These are phyloP conservation scores for Ceratocystis colombiana DNA, from an alignment of 2,329 filamentous ascomycete species.

Conservation along the genomic window DNA sequence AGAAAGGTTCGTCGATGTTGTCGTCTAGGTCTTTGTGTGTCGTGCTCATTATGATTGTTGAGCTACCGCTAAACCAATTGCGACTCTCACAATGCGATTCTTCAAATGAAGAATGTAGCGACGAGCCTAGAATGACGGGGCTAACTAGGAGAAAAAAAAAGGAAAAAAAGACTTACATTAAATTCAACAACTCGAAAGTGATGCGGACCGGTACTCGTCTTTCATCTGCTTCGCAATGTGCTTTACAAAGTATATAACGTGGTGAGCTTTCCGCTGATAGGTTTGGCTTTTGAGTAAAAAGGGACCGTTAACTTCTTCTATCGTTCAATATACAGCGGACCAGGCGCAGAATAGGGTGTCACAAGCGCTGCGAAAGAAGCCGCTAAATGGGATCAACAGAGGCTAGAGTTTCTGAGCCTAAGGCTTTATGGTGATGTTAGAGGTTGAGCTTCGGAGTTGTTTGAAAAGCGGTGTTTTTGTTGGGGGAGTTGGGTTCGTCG, in stretches of 20 bases:
- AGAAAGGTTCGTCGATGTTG: not conserved
- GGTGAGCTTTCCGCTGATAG: not conserved
- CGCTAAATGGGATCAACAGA: not conserved
- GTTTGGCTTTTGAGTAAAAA: not conserved
- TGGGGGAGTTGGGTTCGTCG: not conserved
- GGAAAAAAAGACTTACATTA: not conserved
- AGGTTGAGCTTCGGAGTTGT: not conserved
- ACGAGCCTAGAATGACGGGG: not conserved
- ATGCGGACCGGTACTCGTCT: not conserved
- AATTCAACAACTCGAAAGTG: not conserved
- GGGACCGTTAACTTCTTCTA: too few relatives aligned
- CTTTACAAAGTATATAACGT: not conserved
- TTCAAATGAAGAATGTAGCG: not conserved
- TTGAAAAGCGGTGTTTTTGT: not conserved
- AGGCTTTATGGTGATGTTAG: not conserved
- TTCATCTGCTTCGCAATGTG: not conserved
- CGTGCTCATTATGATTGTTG: not conserved
- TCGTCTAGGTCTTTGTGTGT: not conserved
- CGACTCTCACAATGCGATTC: not conserved
- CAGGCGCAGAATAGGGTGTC: too few relatives aligned
- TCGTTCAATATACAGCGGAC: too few relatives aligned
- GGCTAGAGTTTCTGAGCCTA: not conserved
- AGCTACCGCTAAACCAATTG: not conserved
- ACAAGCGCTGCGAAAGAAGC: too few relatives aligned
- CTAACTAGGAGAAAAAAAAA: not conserved